A percentile compares a stretch with the other conserved stretches of the same genome.
Conservation (phyloP, 108 stramenopile genomes). For the Cyclotella kingstonii region DNA sequence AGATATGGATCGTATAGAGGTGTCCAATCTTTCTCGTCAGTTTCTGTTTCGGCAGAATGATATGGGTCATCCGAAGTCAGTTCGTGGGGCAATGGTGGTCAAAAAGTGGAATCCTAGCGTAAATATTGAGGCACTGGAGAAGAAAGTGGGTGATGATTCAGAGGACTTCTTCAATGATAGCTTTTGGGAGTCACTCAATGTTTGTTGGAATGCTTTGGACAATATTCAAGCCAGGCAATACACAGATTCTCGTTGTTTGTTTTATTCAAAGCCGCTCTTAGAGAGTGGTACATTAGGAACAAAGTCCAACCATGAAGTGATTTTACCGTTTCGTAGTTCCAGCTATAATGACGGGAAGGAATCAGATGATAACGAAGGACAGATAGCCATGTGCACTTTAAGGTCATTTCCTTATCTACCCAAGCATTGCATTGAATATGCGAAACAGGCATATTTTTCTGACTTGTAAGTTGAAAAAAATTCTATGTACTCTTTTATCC, state of each 20-base stretch:
- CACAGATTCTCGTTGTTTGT: constrained; percentile 77
- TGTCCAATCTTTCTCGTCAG: constrained; percentile 81
- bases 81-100: constrained; percentile 67
- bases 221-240: constrained; percentile 83
- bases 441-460: constrained; percentile 56
- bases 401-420: constrained; percentile 81
- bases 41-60: constrained; percentile 86
- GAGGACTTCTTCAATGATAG: constrained; percentile 79
- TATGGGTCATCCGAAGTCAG: constrained; percentile 80
- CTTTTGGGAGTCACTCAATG: constrained; percentile 79
- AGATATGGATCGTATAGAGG: constrained; percentile 88
- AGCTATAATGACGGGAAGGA: constrained; percentile 85
- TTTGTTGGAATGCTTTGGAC: constrained; percentile 88
- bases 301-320: constrained; percentile 65
- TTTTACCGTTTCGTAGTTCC: constrained; percentile 74
- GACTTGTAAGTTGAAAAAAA: constrained; percentile 28
- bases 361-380: constrained; percentile 67
- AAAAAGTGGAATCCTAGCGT: constrained; percentile 73
- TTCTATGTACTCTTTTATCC: too few species aligned
- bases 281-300: constrained; percentile 89
- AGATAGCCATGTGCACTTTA: constrained; percentile 90
- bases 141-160: constrained; percentile 67
- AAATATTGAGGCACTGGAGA: constrained; percentile 69
- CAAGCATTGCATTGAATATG: constrained; percentile 92
- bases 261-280: constrained; percentile 77